Conservation (phyloP, 2,329 filamentous ascomycete species). For the Dothideomycetidae sp. region DNA sequence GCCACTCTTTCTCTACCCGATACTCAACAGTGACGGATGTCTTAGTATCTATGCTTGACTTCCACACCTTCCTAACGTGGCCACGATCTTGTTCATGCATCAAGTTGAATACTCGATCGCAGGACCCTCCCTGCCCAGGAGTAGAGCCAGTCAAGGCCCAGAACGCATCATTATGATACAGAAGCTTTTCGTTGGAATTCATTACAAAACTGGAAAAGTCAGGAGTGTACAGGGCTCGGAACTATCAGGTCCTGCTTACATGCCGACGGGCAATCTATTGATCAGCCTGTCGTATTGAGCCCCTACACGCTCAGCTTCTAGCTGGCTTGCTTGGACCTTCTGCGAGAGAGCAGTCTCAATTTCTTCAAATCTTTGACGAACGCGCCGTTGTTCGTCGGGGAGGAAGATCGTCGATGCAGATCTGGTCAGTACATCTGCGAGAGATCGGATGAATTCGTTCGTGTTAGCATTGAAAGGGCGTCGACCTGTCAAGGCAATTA, state of each 20-base stretch:
- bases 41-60: constrained; percentile 20
- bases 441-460: constrained; percentile 24
- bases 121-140: constrained; percentile 7
- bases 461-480: constrained; percentile 27
- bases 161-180: constrained; percentile 8
- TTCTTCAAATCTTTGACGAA: constrained; percentile 23
- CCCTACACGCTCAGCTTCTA: constrained; percentile 23
- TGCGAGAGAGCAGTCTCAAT: constrained; percentile 25
- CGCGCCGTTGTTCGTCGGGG: constrained; percentile 22
- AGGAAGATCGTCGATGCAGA: constrained; percentile 27
- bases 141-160: constrained; percentile 6
- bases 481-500: constrained; percentile 27
- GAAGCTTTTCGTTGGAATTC: constrained; percentile 3
- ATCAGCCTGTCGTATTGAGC: constrained; percentile 28
- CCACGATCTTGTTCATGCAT: constrained; percentile 21
- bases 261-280: constrained; percentile 26
- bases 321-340: constrained; percentile 19
- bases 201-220: constrained; percentile 1
- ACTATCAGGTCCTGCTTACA: constrained; percentile 19
- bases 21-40: constrained; percentile 25
- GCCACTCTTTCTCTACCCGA: constrained; percentile 25
- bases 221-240: neutral
- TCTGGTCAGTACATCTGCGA: constrained; percentile 25
- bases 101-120: constrained; percentile 4
- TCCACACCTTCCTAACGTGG: constrained; percentile 21